Base-by-base conservation (phyloP, 495 filamentous ascomycete genomes). In the Aspergillus sparsus region DNA sequence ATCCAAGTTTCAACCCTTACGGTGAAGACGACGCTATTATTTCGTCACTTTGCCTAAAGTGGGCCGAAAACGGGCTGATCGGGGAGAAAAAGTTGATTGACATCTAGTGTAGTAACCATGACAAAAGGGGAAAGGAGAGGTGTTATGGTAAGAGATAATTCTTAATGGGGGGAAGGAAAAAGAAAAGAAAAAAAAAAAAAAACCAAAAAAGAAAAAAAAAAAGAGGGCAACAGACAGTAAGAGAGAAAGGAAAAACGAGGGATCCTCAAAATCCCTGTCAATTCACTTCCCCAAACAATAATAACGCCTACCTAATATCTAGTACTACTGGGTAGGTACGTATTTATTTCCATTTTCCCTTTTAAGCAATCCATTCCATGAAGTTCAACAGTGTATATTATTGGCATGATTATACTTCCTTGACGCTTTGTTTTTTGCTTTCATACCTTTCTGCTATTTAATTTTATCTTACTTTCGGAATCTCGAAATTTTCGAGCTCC, bases 21-120 rank as follows among this genome's bases (percentile, higher is more conserved):
- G 60, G 53, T 62, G 62, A 57, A 53, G 42, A 56, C 33, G 62
- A 47, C 62, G 50, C 54, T 62, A 64, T 64, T 59, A 57, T 62
- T 57, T 60, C 47, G 58, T 66, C 50, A 52, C 55, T 52, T 64
- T 49, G 41, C 45, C 54, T 62, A 37, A 58, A 55, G 63, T 68
- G 63, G 63, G 59, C 63, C 66, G 34, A 49, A 55, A 64, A 65
- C 60, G 60, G 60, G 52, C 37, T 61, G 60, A 65, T 68, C 66
- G 60, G 62, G 57, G 55, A 61, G 55, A 68, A 59, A 64, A 61
- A 54, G 53, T 44, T 56, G 58, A 65, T 64, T 62, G 56, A 64
- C 63, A 39, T 63, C 41, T 58, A 65, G 51, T 55, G 56, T 47
- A 42, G 55, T 62, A 42, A 64, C 50, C 58, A 54, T 45, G 47